These are phyloP conservation scores for Lantana camara DNA, from an alignment of 257 asterid genomes.

Conservation along the genomic window DNA sequence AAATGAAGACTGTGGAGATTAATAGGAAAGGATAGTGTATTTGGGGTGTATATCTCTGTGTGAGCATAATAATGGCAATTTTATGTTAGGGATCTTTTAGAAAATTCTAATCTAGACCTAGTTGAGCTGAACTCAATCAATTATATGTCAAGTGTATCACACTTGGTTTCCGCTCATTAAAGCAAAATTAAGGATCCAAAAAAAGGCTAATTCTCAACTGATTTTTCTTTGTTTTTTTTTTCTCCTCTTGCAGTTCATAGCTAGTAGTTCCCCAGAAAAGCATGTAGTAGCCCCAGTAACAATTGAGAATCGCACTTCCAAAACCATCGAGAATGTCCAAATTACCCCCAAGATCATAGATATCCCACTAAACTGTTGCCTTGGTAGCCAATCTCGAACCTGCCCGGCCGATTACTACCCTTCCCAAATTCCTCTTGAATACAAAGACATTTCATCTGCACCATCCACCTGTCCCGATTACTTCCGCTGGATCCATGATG, in stretches of 20 bases:
- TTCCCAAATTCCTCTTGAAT: conserved; percentile 7
- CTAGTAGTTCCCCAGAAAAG: conserved; percentile 37
- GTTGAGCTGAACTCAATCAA: no score
- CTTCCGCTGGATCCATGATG: conserved; percentile 79
- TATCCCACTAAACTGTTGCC: conserved; percentile 59
- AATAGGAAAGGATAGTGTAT: conserved; percentile 7
- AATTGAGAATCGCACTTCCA: not conserved
- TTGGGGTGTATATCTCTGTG: not conserved
- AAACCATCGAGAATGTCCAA: conserved; percentile 22
- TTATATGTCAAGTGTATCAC: no score
- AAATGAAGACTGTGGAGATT: not conserved
- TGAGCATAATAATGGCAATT: not conserved
- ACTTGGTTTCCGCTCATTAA: not conserved
- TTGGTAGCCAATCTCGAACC: conserved; percentile 33
- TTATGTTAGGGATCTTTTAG: not conserved
- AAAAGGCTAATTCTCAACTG: not conserved
- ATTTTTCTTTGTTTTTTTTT: conserved; percentile 18
- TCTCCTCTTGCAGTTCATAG: conserved; percentile 42
- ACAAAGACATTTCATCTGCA: not conserved
- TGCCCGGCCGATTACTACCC: conserved; percentile 70
- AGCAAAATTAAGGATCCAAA: not conserved
- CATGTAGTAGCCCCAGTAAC: conserved; percentile 31
- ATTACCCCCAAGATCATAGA: conserved; percentile 30
- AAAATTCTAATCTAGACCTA: no score
- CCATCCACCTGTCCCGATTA: conserved; percentile 58